Percentiles rank a stretch among this genome's conserved stretches.
These are phyloP conservation scores for Coniochaeta sp. DNA, from an alignment of 2,329 filamentous ascomycete species.

Conservation along the genomic window DNA sequence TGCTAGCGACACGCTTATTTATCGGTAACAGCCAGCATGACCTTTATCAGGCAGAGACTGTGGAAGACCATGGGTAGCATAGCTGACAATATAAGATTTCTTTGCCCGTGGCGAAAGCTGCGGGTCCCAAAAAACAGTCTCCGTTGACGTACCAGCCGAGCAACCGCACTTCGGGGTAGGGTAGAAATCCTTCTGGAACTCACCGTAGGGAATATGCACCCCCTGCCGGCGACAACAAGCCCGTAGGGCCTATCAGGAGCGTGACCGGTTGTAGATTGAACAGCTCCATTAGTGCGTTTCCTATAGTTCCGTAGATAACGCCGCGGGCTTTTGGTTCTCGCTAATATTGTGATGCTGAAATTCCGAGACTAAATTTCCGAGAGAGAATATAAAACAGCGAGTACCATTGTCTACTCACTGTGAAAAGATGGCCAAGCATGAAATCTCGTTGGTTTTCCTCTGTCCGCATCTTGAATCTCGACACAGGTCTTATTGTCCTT, in stretches of 20 bases:
- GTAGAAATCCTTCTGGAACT: not conserved
- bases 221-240: no score
- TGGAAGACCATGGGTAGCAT: not conserved
- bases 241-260: not conserved
- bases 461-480: no score
- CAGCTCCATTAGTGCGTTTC: not conserved
- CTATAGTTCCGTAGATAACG: not conserved
- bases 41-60: not conserved
- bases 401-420: no score
- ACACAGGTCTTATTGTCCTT: no score
- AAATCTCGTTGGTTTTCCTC: no score
- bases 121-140: no score
- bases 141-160: not conserved
- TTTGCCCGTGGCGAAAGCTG: no score
- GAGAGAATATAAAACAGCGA: no score
- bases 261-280: not conserved
- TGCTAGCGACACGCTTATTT: not conserved
- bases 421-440: no score
- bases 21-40: not conserved
- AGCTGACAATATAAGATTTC: not conserved
- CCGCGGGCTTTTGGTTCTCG: no score
- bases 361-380: no score
- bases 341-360: no score
- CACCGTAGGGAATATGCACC: not conserved
- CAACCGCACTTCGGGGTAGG: not conserved